Evolutionary conservation across 176 grass and related monocot genomes (phyloP), one percentile per base, ranked within the genome.

Genomic region (Avena insularis): DNA sequence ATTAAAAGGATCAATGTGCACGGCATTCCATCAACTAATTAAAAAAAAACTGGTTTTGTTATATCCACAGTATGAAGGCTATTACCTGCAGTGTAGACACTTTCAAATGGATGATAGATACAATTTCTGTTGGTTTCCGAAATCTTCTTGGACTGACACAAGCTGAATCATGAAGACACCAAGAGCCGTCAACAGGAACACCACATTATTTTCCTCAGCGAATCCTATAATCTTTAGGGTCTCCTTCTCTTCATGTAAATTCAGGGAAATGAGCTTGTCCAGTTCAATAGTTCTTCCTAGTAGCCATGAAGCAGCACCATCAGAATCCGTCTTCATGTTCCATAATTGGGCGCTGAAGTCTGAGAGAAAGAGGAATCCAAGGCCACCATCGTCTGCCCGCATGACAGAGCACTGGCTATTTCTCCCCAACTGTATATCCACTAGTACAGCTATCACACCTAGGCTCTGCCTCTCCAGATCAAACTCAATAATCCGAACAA

Each of bases 231-330:
- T 56, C 54, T 19, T 56, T 56, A 56, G 54, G 54, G 54, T 4
- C 54, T 4, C 5, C 54, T 17, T 8, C 9, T 4, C 45, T 0
- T 0, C 21, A 43, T n/a, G 16, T 47, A 14, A 3, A 62, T 40
- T 33, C 15, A 61, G 5, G 4, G 59, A 54, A 23, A 77, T 7
- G 16, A 85, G 73, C 58, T 66, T 78, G 36, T n/a, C 59, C 5
- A 78, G 13, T 4, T 85, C 60, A 57, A 85, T 29, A 13, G 31
- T 27, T 51, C 19, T 77, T 67, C 33, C 31, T n/a, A 56, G 13
- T 8, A 68, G 61, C 74, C 84, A 85, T 45, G 13, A 23, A 68
- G 13, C 19, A 68, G 6, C 49, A 78, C 31, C 59, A 38, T 67
- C 60, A 55, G 5, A 25, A 12, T 9, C 20, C 0, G 19, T 54